These are phyloP conservation scores for Carex cristatella DNA, from an alignment of 176 grass and related monocot genomes.

Conservation along the genomic window DNA sequence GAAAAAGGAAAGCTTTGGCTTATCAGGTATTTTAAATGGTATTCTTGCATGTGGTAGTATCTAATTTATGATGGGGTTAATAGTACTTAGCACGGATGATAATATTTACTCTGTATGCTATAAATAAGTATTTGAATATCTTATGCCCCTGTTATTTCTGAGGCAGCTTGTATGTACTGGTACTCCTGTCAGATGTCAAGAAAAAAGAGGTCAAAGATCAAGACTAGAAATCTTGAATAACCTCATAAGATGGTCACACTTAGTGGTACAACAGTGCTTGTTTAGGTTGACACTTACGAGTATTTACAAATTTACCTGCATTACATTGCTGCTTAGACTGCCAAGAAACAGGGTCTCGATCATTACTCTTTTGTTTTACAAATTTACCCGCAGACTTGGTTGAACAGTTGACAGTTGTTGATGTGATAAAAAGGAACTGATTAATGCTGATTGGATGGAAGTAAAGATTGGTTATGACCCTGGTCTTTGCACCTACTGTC, in stretches of 20 bases:
- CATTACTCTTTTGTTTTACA: background rate
- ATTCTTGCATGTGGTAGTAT: background rate
- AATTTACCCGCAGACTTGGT: background rate
- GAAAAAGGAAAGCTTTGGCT: conserved; percentile 57
- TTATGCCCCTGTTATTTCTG: background rate
- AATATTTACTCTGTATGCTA: background rate
- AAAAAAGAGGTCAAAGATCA: background rate
- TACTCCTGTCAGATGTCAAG: background rate
- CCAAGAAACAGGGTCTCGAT: background rate
- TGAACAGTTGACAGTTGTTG: background rate
- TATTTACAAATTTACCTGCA: background rate
- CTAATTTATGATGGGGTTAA: background rate
- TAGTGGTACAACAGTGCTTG: background rate
- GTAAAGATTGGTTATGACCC: background rate
- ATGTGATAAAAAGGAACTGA: background rate
- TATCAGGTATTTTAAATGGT: conserved; percentile 60
- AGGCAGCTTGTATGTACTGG: background rate
- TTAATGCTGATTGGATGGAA: background rate
- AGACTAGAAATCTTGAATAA: background rate
- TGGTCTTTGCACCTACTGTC: background rate
- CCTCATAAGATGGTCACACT: background rate
- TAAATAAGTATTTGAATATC: background rate
- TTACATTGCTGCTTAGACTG: background rate
- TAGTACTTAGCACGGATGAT: background rate
- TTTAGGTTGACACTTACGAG: background rate